A percentile compares a stretch with the other conserved stretches of the same genome.
phyloP scores from a whole-genome alignment of 202 grass and related monocot species.

The Carex sylvatica region DNA sequence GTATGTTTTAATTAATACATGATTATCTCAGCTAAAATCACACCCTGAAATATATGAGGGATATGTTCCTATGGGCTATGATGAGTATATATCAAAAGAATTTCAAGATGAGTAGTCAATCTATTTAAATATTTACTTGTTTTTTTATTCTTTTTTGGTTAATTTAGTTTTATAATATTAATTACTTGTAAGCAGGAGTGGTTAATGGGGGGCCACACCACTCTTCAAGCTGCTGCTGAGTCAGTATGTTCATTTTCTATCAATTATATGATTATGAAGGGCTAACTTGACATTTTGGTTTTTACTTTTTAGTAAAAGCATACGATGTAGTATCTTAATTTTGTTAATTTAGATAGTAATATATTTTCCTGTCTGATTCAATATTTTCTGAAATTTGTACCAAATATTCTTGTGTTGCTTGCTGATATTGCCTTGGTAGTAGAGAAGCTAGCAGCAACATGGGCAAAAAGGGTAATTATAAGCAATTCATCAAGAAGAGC shows the following conservation, averaged over 20 bases:
- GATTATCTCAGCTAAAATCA: conserved; percentile 56
- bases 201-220: conserved; percentile 94
- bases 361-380: too few relatives aligned
- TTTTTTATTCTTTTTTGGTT: conserved; percentile 6
- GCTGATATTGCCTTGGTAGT: conserved; percentile 44
- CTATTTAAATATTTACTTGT: conserved; percentile 21
- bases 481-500: conserved; percentile 32
- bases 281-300: too few relatives aligned
- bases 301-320: too few relatives aligned
- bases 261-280: background rate
- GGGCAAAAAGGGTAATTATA: conserved; percentile 66
- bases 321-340: too few relatives aligned
- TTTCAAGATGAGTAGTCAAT: conserved; percentile 57
- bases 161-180: conserved; percentile 13
- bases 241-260: conserved; percentile 49
- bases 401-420: too few relatives aligned
- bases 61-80: conserved; percentile 93
- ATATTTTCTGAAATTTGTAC: too few relatives aligned
- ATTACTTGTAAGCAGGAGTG: conserved; percentile 43
- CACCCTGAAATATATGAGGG: conserved; percentile 72
- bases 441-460: conserved; percentile 59
- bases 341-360: too few relatives aligned
- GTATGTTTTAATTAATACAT: background rate
- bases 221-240: conserved; percentile 91
- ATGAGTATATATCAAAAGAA: conserved; percentile 81